phyloP scores from a whole-genome alignment of 345 rosid species.

The Moricandia arvensis region DNA sequence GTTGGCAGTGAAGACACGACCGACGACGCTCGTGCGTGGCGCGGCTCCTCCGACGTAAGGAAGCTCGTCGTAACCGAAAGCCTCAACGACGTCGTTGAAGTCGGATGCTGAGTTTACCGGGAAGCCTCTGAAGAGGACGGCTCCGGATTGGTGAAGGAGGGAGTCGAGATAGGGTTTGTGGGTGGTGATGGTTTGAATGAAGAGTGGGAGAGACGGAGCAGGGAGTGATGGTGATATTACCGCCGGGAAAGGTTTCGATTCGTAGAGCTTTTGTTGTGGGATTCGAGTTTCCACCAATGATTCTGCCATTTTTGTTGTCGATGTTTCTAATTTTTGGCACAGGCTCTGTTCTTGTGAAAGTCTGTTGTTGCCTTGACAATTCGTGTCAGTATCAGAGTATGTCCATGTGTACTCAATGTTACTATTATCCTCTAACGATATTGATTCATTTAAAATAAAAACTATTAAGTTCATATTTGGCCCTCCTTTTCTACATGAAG shows the following conservation, averaged over 20 bases:
- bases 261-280: constrained; percentile 54
- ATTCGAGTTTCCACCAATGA: constrained; percentile 43
- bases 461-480: not conserved
- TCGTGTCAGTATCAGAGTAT: not conserved
- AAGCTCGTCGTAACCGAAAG: constrained; percentile 86
- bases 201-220: constrained; percentile 34
- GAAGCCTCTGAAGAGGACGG: constrained; percentile 71
- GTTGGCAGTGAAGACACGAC: constrained; percentile 87
- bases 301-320: constrained; percentile 38
- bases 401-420: not conserved
- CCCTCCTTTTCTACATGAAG: not conserved
- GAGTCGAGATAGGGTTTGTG: constrained; percentile 59
- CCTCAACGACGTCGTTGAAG: constrained; percentile 82
- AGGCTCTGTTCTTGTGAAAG: not conserved
- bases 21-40: constrained; percentile 75
- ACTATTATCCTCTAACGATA: not conserved
- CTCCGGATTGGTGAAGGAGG: constrained; percentile 59
- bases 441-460: not conserved
- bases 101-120: constrained; percentile 56
- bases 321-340: not conserved
- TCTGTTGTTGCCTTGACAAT: not conserved
- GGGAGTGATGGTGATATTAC: constrained; percentile 45
- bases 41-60: constrained; percentile 93
- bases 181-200: constrained; percentile 42
- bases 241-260: constrained; percentile 55